Percentiles rank a stretch among this genome's conserved stretches.
Conservation (phyloP, 352 stramenopile genomes). For the Pythium scleroteichum region DNA sequence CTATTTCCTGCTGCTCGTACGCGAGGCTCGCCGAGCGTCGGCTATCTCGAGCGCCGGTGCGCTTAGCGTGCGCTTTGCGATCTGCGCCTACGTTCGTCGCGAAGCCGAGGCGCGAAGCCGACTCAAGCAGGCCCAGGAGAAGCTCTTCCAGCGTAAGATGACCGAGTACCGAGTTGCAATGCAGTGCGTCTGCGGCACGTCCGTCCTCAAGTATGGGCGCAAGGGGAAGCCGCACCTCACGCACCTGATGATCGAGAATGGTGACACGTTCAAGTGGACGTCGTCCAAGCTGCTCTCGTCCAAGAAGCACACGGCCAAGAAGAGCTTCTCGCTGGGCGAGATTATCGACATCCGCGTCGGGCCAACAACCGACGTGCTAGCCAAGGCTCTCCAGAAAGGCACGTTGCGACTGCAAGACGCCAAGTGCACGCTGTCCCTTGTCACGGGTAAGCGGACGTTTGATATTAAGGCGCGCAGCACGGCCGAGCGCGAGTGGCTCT, state of each 20-base stretch:
- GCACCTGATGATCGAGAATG: constrained; percentile 76
- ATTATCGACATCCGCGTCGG: constrained; percentile 59
- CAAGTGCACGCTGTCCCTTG: constrained; percentile 76
- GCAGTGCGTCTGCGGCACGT: constrained; percentile 71
- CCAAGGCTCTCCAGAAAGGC: constrained; percentile 68
- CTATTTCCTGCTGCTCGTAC: constrained; percentile 70
- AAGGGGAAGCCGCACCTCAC: constrained; percentile 78
- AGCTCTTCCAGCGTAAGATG: constrained; percentile 74
- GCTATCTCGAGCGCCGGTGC: constrained; percentile 34
- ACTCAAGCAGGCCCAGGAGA: constrained; percentile 47
- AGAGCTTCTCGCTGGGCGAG: constrained; percentile 58
- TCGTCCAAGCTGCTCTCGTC: constrained; percentile 53
- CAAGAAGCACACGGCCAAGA: constrained; percentile 39
- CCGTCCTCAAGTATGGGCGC: constrained; percentile 78
- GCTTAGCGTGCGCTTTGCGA: constrained; percentile 62
- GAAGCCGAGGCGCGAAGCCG: constrained; percentile 44
- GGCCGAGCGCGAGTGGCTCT: constrained; percentile 76
- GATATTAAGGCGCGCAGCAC: constrained; percentile 72
- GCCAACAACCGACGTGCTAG: constrained; percentile 62
- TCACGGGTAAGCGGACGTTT: constrained; percentile 72
- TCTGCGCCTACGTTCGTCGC: constrained; percentile 56
- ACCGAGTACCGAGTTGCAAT: constrained; percentile 82
- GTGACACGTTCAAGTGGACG: constrained; percentile 78
- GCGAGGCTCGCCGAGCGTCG: constrained; percentile 31
- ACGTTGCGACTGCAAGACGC: constrained; percentile 54